Percentiles rank a stretch among this genome's conserved stretches.
These are phyloP conservation scores for Aspergillus steynii DNA, from an alignment of 495 filamentous ascomycete species.

Conservation along the genomic window DNA sequence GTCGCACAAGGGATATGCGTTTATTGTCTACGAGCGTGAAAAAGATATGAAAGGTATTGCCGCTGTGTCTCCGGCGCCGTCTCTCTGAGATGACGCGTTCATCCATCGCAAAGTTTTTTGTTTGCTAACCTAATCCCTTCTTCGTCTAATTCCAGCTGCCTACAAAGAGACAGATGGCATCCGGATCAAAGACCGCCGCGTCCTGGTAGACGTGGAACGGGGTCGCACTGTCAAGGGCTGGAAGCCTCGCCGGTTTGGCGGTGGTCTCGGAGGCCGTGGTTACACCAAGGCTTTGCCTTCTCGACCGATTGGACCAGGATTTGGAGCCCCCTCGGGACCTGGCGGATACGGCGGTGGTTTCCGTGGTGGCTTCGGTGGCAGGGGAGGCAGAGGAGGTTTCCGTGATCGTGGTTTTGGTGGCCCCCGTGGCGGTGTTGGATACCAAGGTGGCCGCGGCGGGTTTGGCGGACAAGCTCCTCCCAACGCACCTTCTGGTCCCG, in stretches of 20 bases:
- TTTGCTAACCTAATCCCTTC: conserved; percentile 36
- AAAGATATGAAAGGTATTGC: conserved; percentile 98
- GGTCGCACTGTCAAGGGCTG: conserved; percentile 93
- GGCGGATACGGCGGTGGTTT: conserved; percentile 68
- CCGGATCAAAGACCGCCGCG: conserved; percentile 85
- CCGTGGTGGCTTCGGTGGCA: conserved; percentile 56
- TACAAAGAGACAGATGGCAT: conserved; percentile 90
- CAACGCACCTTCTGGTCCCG: conserved; percentile 79
- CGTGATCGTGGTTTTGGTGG: conserved; percentile 61
- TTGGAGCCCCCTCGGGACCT: conserved; percentile 64
- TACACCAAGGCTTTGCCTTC: conserved; percentile 82
- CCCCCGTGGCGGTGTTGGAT: conserved; percentile 60
- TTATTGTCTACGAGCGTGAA: conserved; percentile 95
- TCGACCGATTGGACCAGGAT: conserved; percentile 63
- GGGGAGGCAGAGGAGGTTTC: conserved; percentile 59
- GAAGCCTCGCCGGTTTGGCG: conserved; percentile 89
- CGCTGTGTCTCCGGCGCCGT: conserved; percentile 14
- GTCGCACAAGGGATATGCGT: conserved; percentile 87
- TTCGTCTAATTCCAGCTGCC: conserved; percentile 53
- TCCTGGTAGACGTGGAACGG: conserved; percentile 94
- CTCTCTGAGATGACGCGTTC: conserved; percentile 2
- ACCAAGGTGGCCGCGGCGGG: conserved; percentile 59
- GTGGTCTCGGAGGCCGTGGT: conserved; percentile 86
- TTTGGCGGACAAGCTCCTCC: conserved; percentile 66
- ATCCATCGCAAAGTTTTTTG: conserved; percentile 9